Evolutionary conservation across 805 yeast genomes (phyloP), one percentile per base, ranked within the genome.

Genomic region (Priceomyces haplophilus): DNA sequence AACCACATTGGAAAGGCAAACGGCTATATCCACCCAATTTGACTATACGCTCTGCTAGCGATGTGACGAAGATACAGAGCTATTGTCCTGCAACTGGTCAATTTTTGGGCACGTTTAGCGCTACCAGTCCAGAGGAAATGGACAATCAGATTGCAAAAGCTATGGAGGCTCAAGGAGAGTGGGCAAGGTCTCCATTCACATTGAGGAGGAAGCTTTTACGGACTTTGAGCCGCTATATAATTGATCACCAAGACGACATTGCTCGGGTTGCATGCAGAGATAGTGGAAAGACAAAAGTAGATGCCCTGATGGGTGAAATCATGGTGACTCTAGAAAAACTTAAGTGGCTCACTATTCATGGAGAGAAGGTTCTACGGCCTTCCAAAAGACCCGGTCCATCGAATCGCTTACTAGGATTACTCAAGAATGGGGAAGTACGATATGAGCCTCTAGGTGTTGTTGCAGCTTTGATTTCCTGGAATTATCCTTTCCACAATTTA

Each of bases 51-150:
- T 78, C 79, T 43, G 74, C 76, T 2, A 76, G 75, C 18, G 89
- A 85, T 41, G 86, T 91, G 2, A 72, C 68, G 16, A 71, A 64
- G 49, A 86, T 91, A 47, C 90, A 88, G 56, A 80, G 90, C 47
- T 85, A 87, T 61, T 91, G 99, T 65, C 99, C 99, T 3, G 97
- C 98, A 0, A 93, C 98, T 0, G 95, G 97, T 25, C 97, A 88
- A 64, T 82, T 69, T 48, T 69, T 91, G 50, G 98, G 96, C 1
- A 73, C 81, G 17, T 83, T 82, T 52, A 67, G 73, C 38, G 81
- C 88, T 1, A 78, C 80, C 43, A 65, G 83, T n/a, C 72, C 69
- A 37, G 75, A 73, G 3, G 93, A 88, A 36, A 85, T 93, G 61
- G 91, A 91, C 58, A 51, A 54, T 4, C 74, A 80, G 43, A 79